Evolutionary conservation across 2,329 filamentous ascomycete genomes (phyloP), one percentile per base, ranked within the genome.

Genomic region (Hypoxylon sp.): DNA sequence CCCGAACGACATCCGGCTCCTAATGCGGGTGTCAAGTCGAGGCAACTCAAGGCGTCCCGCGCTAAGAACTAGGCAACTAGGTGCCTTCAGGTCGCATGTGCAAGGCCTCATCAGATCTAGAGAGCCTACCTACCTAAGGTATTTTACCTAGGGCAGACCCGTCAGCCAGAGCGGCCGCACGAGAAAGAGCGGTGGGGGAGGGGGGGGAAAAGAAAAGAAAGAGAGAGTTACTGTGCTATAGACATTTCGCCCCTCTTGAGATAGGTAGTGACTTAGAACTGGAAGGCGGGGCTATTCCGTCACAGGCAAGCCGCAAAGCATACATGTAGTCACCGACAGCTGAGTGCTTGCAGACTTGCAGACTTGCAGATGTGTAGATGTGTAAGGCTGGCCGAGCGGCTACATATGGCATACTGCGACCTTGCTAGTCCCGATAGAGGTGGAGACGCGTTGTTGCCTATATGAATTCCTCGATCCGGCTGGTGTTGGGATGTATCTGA

Each of bases 141-240:
- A 27, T 5, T 46, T 60, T 63, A 58, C 44, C 54, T 60, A 53
- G 50, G 59, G 63, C 68, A 32, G 29, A 68, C 52, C 51, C 27
- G 59, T 68, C 62, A 70, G 68, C 68, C 62, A 51, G 19, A 47
- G 19, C 48, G 35, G 21, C 48, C 24, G 32, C 27, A 51, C 39
- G n/a, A 42, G 52, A 58, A 70, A 35, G 31, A 63, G 65, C 68
- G 62, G 68, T 70, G 62, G 61, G 42, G 21, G 19, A 57, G 24
- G 62, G 68, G 68, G 62, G 61, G 42, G 21, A 19, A 57, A 31
- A 48, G 47, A 5, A 27, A 27, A 27, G 5, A 24, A 27, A 27
- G 5, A 27, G 24, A 27, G 24, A 27, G 46, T 51, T 37, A 19
- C 48, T 35, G 35, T 57, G 47, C 32, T 44, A 31, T 61, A 24